Base-by-base conservation (phyloP, 352 stramenopile genomes). In the Thalassiosira exigua region DNA sequence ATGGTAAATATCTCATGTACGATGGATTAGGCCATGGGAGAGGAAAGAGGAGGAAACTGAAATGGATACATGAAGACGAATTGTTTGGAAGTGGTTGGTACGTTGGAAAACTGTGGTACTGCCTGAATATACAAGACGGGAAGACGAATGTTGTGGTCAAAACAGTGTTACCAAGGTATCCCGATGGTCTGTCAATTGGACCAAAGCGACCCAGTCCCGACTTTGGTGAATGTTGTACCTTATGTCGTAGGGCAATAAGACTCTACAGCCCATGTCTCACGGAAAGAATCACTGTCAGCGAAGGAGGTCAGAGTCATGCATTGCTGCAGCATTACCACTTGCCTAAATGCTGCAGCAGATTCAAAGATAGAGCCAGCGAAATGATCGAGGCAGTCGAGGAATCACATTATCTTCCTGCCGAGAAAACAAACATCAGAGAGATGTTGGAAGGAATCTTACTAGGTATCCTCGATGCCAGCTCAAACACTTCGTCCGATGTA, bases 1-100 rank as follows among this genome's bases (percentile, higher is more conserved):
- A 48, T n/a, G 39, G 39, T n/a, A 17, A 17, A 48, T 48, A 48
- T 48, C 39, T 48, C n/a, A 11, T 48, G 11, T 48, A 48, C 39
- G 39, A 48, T 48, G 39, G 39, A 48, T 48, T n/a, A n/a, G n/a
- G n/a, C n/a, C n/a, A 48, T n/a, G 11, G 39, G 39, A 48, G n/a
- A n/a, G 39, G 39, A 48, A 48, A 11, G 39, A 48, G n/a, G 11
- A 48, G n/a, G 39, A 48, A n/a, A n/a, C n/a, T 48, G 39, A 48
- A n/a, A 48, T 48, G 39, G 39, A 11, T 17, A 17, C 11, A 11
- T 17, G 39, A 48, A n/a, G 39, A 48, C 11, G n/a, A 48, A n/a
- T 48, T n/a, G 39, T 48, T 48, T n/a, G 39, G 39, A 11, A 11
- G n/a, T 17, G 39, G 39, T 48, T 48, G 39, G 39, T 48, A 48